Conservation (phyloP, 148 eudicot genomes). For the Fagopyrum esculentum region DNA sequence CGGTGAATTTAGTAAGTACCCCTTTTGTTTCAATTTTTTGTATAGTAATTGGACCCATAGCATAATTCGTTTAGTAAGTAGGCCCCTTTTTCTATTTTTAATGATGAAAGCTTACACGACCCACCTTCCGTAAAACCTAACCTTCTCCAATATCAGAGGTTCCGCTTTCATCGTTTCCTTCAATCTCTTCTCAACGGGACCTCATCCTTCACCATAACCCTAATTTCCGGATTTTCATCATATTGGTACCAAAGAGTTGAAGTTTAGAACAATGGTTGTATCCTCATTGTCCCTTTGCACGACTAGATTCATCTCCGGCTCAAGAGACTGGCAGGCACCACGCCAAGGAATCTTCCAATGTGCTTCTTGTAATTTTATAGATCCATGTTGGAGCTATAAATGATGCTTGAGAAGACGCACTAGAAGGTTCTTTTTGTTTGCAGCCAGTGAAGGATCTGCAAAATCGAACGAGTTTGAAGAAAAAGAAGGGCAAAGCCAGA, state of each 20-base stretch:
- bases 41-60: too few relatives aligned
- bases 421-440: slow-evolving; percentile 24
- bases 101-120: slow-evolving; percentile 33
- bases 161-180: slow-evolving; percentile 67
- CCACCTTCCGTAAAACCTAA: slow-evolving; percentile 82
- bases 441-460: slow-evolving; percentile 39
- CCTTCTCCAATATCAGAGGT: slow-evolving; percentile 41
- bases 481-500: slow-evolving; percentile 68
- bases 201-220: slow-evolving; percentile 49
- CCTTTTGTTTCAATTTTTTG: too few relatives aligned
- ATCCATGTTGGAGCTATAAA: neutral
- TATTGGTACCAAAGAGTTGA: neutral
- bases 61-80: too few relatives aligned
- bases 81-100: too few relatives aligned
- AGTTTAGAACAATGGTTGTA: slow-evolving; percentile 20
- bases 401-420: slow-evolving; percentile 8
- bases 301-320: slow-evolving; percentile 9
- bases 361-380: slow-evolving; percentile 7
- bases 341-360: slow-evolving; percentile 14
- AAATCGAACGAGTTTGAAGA: slow-evolving; percentile 42
- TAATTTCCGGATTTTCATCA: slow-evolving; percentile 56
- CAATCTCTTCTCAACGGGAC: slow-evolving; percentile 41
- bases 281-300: slow-evolving; percentile 18
- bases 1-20: too few relatives aligned
- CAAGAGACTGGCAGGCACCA: slow-evolving; percentile 9